A percentile compares a stretch with the other conserved stretches of the same genome.
Evolutionary conservation across 306 rosid species (phyloP).

Genomic region (Abrus precatorius): DNA sequence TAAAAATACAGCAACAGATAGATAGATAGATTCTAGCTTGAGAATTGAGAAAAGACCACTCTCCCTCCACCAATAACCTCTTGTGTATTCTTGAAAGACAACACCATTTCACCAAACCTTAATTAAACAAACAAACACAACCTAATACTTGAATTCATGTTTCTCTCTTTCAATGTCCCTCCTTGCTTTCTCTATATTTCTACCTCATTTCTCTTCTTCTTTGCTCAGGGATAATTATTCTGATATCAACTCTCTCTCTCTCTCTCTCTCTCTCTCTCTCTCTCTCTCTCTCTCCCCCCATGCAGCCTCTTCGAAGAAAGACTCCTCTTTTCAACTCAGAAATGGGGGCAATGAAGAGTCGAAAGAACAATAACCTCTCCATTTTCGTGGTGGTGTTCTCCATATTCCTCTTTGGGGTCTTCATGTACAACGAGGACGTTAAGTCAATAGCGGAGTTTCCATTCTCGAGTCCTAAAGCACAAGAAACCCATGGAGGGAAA

Average conservation of each 20-base stretch:
- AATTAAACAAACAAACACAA: conserved; percentile 60
- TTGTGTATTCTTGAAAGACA: conserved; percentile 61
- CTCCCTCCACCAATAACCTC: conserved; percentile 65
- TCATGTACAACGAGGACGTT: conserved; percentile 97
- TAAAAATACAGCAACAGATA: neutral
- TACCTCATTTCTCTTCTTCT: conserved; percentile 49
- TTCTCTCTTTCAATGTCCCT: conserved; percentile 49
- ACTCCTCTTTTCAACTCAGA: conserved; percentile 69
- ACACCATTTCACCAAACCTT: conserved; percentile 85
- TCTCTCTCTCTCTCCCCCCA: conserved; percentile 46
- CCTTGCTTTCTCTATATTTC: conserved; percentile 60
- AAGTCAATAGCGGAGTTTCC: conserved; percentile 94
- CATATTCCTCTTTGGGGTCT: conserved; percentile 80
- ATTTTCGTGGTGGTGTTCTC: conserved; percentile 83
- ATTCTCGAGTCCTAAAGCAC: conserved; percentile 71
- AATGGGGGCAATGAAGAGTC: conserved; percentile 72
- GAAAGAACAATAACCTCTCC: conserved; percentile 84
- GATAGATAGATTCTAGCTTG: conserved; percentile 10
- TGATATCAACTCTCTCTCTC: neutral
- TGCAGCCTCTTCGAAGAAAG: conserved; percentile 85
- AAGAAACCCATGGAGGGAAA: conserved; percentile 62
- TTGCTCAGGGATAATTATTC: neutral
- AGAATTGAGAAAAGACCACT: conserved; percentile 67
- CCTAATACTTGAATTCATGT: conserved; percentile 45
- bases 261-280: conserved; percentile 29